Evolutionary conservation across 2,329 filamentous ascomycete genomes (phyloP).

Genomic region (Fusarium udum): DNA sequence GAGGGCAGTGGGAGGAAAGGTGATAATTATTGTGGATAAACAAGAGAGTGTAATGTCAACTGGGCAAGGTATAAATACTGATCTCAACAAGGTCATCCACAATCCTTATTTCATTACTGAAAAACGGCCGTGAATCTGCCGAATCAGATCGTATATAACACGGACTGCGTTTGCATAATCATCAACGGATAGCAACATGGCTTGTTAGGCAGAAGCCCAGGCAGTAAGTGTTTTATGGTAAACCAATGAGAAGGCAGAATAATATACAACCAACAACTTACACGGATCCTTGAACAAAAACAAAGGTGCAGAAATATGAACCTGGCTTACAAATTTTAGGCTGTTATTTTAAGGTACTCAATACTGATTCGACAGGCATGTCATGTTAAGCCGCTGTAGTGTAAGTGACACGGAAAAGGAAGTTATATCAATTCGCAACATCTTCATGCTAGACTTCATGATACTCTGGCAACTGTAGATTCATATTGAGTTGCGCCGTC

Average conservation of each 20-base stretch:
- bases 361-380: not conserved
- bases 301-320: not conserved
- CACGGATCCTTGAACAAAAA: not conserved
- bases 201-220: conserved; percentile 13
- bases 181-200: not conserved
- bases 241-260: conserved; percentile 3
- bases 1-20: not conserved
- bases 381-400: not conserved
- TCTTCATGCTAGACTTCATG: not conserved
- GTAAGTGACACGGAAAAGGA: not conserved
- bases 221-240: not conserved
- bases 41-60: not conserved
- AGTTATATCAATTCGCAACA: not conserved
- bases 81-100: not conserved
- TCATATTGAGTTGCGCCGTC: not conserved
- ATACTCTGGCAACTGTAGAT: not conserved
- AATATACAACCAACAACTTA: not conserved
- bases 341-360: not conserved
- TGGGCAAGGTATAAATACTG: not conserved
- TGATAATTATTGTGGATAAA: not conserved
- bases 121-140: not conserved
- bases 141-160: not conserved
- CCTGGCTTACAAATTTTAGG: too few species aligned
- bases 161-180: not conserved
- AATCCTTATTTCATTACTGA: not conserved